Evolutionary conservation across 345 rosid species (phyloP), one percentile per base, ranked within the genome.

Genomic region (Excoecaria cochinchinensis): DNA sequence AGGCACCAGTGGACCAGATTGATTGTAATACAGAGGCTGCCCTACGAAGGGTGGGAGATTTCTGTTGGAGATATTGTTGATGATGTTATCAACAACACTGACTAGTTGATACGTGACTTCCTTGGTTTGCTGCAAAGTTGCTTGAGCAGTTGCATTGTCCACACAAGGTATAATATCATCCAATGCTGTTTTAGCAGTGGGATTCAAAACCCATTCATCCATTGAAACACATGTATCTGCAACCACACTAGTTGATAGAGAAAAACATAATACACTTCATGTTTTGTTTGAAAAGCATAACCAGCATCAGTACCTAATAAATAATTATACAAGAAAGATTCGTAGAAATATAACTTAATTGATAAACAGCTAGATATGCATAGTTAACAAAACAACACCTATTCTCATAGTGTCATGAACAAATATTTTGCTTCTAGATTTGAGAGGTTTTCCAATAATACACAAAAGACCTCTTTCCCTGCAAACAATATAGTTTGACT

Each of bases 81-180:
- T 85, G 80, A 86, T 38, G 15, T 13, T 22, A 76, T 96, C 88
- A 66, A 96, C 86, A 44, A 89, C 78, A 60, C 42, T 72, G 22
- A 80, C 87, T 59, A 92, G 90, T 79, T 92, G 87, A 80, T 82
- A 84, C 0, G 91, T 82, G 71, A 88, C 94, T 70, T 82, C 79
- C 90, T 87, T 89, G 31, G 92, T 81, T 70, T 72, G 85, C 63
- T 22, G 8, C 79, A 93, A 85, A 65, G 97, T 90, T 78, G 91
- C 98, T 74, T 87, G 91, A 40, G 98, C 97, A 10, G 98, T 95
- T 61, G 93, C 85, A 52, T 93, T 93, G 85, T 95, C 99, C 69
- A 91, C 95, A 21, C 99, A 95, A 6, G 98, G 97, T 38, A 95
- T 87, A 40, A 95, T 89, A 71, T 95, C 97, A 70, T 95, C 98